A percentile compares a stretch with the other conserved stretches of the same genome.
Evolutionary conservation across 768 basidiomycete genomes (phyloP).

Genomic region (Pisolithus sp.): DNA sequence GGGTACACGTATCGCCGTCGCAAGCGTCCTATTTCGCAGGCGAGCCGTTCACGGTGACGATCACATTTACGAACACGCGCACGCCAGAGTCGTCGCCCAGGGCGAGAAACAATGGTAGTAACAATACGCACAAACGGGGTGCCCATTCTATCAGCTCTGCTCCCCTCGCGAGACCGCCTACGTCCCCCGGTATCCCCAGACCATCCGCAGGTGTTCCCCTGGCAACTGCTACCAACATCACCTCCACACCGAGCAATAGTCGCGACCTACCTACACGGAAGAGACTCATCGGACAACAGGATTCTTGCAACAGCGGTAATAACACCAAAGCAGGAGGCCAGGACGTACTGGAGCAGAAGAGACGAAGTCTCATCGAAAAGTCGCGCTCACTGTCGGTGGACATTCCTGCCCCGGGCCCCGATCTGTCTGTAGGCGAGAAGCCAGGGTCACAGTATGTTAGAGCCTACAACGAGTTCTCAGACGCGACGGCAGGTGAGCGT

Average conservation of each 20-base stretch:
- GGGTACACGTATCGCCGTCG: conserved; percentile 68
- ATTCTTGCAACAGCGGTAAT: conserved; percentile 18
- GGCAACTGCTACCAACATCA: conserved; percentile 21
- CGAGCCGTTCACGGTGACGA: conserved; percentile 76
- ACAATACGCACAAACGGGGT: conserved; percentile 53
- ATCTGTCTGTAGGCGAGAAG: conserved; percentile 25
- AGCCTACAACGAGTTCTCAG: conserved; percentile 25
- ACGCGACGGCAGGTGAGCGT: conserved; percentile 6
- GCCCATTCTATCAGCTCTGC: conserved; percentile 81
- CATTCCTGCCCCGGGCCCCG: conserved; percentile 45
- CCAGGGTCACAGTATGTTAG: conserved; percentile 22
- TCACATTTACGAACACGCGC: conserved; percentile 82
- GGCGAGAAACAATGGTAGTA: conserved; percentile 8
- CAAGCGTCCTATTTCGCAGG: conserved; percentile 93
- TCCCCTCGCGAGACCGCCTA: conserved; percentile 74
- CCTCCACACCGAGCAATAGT: conserved; percentile 12
- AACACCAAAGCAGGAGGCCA: conserved; percentile 28
- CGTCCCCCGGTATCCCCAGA: conserved; percentile 63
- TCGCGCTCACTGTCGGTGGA: conserved; percentile 57
- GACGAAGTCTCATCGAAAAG: conserved; percentile 48
- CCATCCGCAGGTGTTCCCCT: conserved; percentile 13
- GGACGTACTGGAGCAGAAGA: conserved; percentile 46
- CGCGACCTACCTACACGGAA: conserved; percentile 38
- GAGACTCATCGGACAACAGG: conserved; percentile 47
- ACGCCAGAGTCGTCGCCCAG: conserved; percentile 36